phyloP scores from a whole-genome alignment of 2,329 filamentous ascomycete genomes.

The Ascochyta lentis region DNA sequence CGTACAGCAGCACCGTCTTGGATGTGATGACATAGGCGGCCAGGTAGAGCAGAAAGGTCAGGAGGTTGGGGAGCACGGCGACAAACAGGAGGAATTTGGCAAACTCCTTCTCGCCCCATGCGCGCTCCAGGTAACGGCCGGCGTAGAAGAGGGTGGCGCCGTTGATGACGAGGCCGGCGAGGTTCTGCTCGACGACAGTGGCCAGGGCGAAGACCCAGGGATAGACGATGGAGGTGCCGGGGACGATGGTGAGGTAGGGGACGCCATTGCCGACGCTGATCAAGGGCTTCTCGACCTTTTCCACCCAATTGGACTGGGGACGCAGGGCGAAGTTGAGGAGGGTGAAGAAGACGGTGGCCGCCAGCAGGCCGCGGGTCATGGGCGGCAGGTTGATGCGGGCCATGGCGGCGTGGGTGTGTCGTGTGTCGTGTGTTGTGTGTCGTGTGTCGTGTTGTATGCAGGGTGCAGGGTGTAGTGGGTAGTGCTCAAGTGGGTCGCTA shows the following conservation, averaged over 20 bases:
- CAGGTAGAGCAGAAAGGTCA: conserved; percentile 76
- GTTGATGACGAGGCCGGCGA: conserved; percentile 83
- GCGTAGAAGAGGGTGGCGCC: conserved; percentile 85
- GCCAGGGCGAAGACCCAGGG: conserved; percentile 92
- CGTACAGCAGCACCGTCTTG: conserved; percentile 73
- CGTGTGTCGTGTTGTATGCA: too few relatives aligned
- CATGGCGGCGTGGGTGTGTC: conserved; percentile 56
- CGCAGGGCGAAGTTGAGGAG: conserved; percentile 81
- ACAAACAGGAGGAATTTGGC: conserved; percentile 85
- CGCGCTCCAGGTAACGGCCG: conserved; percentile 91
- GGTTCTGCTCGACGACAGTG: conserved; percentile 89
- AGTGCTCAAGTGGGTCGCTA: too few relatives aligned
- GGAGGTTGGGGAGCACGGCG: conserved; percentile 78
- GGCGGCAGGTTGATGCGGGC: conserved; percentile 91
- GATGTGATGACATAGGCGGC: conserved; percentile 74
- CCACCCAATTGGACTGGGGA: conserved; percentile 49
- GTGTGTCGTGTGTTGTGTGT: too few relatives aligned
- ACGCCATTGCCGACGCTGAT: conserved; percentile 67
- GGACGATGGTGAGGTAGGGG: conserved; percentile 87
- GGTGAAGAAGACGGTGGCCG: conserved; percentile 76
- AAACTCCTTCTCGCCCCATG: conserved; percentile 92
- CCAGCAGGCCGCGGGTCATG: conserved; percentile 82
- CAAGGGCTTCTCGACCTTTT: conserved; percentile 54
- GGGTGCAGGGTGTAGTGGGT: too few relatives aligned
- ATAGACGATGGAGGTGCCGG: conserved; percentile 81